These are phyloP conservation scores for Alloteropsis semialata DNA, from an alignment of 176 grass and related monocot genomes.

Conservation along the genomic window DNA sequence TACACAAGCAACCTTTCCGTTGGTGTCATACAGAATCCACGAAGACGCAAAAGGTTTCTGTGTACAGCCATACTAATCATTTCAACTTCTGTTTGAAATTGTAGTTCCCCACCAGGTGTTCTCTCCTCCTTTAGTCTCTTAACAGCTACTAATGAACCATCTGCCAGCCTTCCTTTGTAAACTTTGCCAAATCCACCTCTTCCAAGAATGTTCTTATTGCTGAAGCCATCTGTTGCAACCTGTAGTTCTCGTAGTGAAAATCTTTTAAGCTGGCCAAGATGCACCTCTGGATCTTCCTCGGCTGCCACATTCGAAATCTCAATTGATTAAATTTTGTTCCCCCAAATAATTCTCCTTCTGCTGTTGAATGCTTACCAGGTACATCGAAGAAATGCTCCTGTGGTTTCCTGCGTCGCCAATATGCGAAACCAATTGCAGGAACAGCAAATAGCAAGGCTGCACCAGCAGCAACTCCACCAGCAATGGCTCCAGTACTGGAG, in stretches of 20 bases:
- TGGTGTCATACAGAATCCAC: slow-evolving; percentile 90
- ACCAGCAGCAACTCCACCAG: slow-evolving; percentile 84
- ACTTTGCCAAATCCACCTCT: slow-evolving; percentile 91
- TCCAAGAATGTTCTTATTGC: slow-evolving; percentile 86
- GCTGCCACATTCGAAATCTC: slow-evolving; percentile 46
- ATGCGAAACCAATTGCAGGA: slow-evolving; percentile 85
- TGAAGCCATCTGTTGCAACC: slow-evolving; percentile 76
- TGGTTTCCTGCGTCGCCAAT: slow-evolving; percentile 71
- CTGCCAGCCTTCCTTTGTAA: slow-evolving; percentile 79
- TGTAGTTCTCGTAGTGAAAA: slow-evolving; percentile 79
- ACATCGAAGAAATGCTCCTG: slow-evolving; percentile 91
- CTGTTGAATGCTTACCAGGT: slow-evolving; percentile 51
- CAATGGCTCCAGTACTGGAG: slow-evolving; percentile 89
- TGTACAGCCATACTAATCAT: slow-evolving; percentile 96
- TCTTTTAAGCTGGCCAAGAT: slow-evolving; percentile 86
- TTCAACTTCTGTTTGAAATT: slow-evolving; percentile 90
- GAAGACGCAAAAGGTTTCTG: slow-evolving; percentile 65
- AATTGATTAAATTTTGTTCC: slow-evolving; percentile 14
- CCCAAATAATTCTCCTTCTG: slow-evolving; percentile 11
- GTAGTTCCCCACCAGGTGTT: slow-evolving; percentile 78
- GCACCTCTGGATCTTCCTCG: slow-evolving; percentile 86
- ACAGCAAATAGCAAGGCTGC: slow-evolving; percentile 82
- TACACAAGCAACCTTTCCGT: slow-evolving; percentile 90
- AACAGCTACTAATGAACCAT: slow-evolving; percentile 79
- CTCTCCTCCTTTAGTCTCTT: slow-evolving; percentile 87